Base-by-base conservation (phyloP, 2,329 filamentous ascomycete genomes). In the Exophiala calicioides region DNA sequence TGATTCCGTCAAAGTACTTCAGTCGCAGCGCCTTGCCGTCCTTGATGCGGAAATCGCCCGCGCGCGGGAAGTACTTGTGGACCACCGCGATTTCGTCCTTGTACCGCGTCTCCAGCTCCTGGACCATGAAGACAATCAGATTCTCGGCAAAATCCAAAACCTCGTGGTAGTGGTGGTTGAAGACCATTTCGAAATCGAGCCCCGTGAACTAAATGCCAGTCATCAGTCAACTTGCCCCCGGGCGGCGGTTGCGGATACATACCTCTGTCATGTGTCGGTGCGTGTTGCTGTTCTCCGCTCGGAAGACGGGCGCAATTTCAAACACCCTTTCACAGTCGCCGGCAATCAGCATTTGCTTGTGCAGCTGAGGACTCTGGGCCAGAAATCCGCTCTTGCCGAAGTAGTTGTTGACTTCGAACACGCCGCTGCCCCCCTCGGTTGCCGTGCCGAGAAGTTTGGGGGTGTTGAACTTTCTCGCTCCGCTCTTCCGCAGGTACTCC, bases 391-490 rank as follows among this genome's bases (percentile, higher is more conserved):
- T 81, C 62, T 85, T 81, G 58, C 86, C 88, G 67, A 97, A 97
- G 72, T 97, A 97, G 32, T 85, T 84, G 38, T 34, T 49, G 59
- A 97, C 76, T 60, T 85, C 79, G 68, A 98, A 97, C 30, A 97
- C 91, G 65, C 91, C 94, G 58, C 84, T 84, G 56, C 93, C 93
- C 61, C 93, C 91, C 72, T 98, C 93, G 3, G 89, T 93, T 3
- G 93, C 87, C 10, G 91, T 86, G 38, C 86, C 90, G 44, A 95
- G 88, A 32, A 98, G 76, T 67, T 90, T 91, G 7, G 93, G 90
- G 2, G 90, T 87, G 66, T 95, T 88, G 62, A 96, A 90, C 67
- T 88, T 81, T 55, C 85, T 82, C 67, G 95, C 95, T 43, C 82
- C 80, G 50, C 80, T 80, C 56, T 79, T 76, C 51, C 84, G 77